A percentile compares a stretch with the other conserved stretches of the same genome.
Conservation (phyloP, 2,329 filamentous ascomycete genomes). For the Penicillium freii region DNA sequence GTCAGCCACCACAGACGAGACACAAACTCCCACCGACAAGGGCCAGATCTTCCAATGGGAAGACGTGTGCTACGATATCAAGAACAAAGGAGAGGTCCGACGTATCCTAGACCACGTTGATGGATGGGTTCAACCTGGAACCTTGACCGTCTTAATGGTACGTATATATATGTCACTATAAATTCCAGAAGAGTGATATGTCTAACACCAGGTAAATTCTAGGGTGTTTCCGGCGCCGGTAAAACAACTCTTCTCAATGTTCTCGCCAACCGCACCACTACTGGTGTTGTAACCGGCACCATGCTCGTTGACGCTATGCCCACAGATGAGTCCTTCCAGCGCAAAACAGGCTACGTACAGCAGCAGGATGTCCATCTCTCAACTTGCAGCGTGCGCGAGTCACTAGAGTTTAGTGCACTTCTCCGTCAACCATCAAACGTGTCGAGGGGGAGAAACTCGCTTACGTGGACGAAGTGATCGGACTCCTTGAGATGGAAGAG, state of each 20-base stretch:
- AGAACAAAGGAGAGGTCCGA: constrained; percentile 69
- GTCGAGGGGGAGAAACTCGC: constrained; percentile 70
- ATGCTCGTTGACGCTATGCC: constrained; percentile 72
- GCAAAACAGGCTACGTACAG: constrained; percentile 29
- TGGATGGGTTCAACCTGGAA: constrained; percentile 88
- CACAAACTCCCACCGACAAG: not conserved
- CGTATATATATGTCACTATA: constrained; percentile 12
- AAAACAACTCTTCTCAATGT: constrained; percentile 86
- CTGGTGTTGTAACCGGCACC: constrained; percentile 79
- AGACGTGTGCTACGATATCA: constrained; percentile 73
- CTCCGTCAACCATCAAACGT: constrained; percentile 74
- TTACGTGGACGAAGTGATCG: constrained; percentile 85
- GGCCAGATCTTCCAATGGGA: constrained; percentile 72
- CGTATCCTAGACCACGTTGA: constrained; percentile 77
- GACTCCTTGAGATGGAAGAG: constrained; percentile 79
- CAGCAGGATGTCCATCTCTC: constrained; percentile 83
- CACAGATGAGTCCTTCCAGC: constrained; percentile 52
- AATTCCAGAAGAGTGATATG: not conserved
- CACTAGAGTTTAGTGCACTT: constrained; percentile 75
- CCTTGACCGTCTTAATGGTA: constrained; percentile 77
- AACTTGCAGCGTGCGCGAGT: constrained; percentile 79
- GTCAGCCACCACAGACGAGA: not conserved
- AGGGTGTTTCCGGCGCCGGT: constrained; percentile 76
- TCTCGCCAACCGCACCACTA: constrained; percentile 74
- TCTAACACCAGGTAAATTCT: not conserved